Evolutionary conservation across 2,329 filamentous ascomycete genomes (phyloP).

Genomic region (Mariannaea sp.): DNA sequence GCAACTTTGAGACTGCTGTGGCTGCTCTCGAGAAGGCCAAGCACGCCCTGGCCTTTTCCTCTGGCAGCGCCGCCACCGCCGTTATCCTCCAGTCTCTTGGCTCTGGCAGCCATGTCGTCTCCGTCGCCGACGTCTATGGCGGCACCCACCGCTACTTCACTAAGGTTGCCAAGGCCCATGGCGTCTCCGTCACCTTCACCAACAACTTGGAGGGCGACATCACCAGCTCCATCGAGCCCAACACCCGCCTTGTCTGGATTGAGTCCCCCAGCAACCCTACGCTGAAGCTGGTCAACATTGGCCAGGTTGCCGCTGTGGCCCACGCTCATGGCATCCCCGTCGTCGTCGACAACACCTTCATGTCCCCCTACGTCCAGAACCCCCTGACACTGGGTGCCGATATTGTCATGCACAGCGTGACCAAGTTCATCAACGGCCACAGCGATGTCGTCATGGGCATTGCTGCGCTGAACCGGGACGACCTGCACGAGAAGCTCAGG

Average conservation of each 20-base stretch:
- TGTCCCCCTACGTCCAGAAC: slow-evolving; percentile 95
- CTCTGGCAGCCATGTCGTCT: slow-evolving; percentile 89
- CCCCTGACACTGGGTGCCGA: slow-evolving; percentile 93
- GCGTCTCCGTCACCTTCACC: slow-evolving; percentile 92
- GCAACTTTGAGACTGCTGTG: slow-evolving; percentile 91
- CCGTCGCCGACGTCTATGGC: slow-evolving; percentile 95
- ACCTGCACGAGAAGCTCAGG: slow-evolving; percentile 73
- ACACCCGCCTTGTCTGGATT: slow-evolving; percentile 97
- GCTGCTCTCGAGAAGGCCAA: slow-evolving; percentile 91
- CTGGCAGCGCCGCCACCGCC: slow-evolving; percentile 90
- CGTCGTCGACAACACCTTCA: slow-evolving; percentile 99
- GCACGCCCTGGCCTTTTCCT: slow-evolving; percentile 91
- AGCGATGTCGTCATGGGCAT: slow-evolving; percentile 96
- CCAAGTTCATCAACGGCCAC: slow-evolving; percentile 99
- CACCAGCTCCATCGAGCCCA: slow-evolving; percentile 76
- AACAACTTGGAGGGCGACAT: slow-evolving; percentile 90
- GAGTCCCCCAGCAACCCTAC: slow-evolving; percentile 93
- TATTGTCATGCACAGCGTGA: slow-evolving; percentile 94
- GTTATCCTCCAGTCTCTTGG: slow-evolving; percentile 91
- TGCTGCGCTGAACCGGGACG: slow-evolving; percentile 87
- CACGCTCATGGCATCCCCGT: slow-evolving; percentile 89
- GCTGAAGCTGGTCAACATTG: slow-evolving; percentile 87
- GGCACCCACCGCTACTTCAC: slow-evolving; percentile 99
- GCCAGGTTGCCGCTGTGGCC: slow-evolving; percentile 78
- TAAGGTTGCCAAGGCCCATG: slow-evolving; percentile 91